These are phyloP conservation scores for Crassisporium funariophilum DNA, from an alignment of 768 basidiomycete species.

Conservation along the genomic window DNA sequence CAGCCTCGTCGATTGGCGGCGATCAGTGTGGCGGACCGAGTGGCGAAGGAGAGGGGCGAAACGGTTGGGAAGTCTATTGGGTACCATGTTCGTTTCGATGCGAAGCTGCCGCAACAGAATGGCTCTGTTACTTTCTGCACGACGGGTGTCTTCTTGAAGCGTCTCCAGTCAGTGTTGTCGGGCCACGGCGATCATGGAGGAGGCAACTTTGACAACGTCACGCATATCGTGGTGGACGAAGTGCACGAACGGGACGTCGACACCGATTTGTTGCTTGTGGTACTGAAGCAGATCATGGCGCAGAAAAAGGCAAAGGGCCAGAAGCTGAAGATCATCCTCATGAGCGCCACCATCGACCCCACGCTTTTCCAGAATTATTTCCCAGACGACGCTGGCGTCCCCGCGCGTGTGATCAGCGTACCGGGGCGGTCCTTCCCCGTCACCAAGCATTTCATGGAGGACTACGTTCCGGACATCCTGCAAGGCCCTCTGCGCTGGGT, in stretches of 20 bases:
- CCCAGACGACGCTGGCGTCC: conserved; percentile 55
- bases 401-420: conserved; percentile 74
- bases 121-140: conserved; percentile 94
- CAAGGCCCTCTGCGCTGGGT: conserved; percentile 58
- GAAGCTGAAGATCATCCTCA: conserved; percentile 84
- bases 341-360: conserved; percentile 96
- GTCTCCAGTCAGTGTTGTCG: conserved; percentile 75
- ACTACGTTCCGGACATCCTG: conserved; percentile 60
- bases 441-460: conserved; percentile 76
- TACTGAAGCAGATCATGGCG: conserved; percentile 79
- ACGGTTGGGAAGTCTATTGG: conserved; percentile 72
- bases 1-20: conserved; percentile 92
- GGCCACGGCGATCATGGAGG: conserved; percentile 35
- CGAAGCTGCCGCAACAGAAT: conserved; percentile 73
- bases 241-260: conserved; percentile 96
- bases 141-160: conserved; percentile 85
- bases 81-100: conserved; percentile 91
- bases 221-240: conserved; percentile 93
- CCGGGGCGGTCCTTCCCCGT: conserved; percentile 96
- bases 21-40: conserved; percentile 88
- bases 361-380: conserved; percentile 90
- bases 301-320: conserved; percentile 70
- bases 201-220: conserved; percentile 68
- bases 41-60: conserved; percentile 87
- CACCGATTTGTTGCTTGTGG: conserved; percentile 86